A percentile compares a stretch with the other conserved stretches of the same genome.
phyloP scores from a whole-genome alignment of 306 rosid species.

The Neltuma alba region DNA sequence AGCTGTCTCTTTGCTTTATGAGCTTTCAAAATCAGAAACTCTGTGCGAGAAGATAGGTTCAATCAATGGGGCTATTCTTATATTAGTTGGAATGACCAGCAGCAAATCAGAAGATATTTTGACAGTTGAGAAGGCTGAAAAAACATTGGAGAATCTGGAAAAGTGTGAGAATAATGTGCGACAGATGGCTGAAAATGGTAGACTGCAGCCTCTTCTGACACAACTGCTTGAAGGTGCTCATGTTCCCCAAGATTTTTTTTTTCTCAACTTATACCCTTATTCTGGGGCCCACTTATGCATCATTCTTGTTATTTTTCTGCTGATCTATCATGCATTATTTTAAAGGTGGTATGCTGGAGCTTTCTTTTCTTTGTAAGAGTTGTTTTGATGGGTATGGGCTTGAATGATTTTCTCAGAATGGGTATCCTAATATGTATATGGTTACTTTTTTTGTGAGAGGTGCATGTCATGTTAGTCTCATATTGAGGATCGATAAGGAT shows the following conservation, averaged over 20 bases:
- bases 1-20: slow-evolving; percentile 91
- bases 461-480: slow-evolving; percentile 19
- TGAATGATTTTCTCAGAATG: slow-evolving; percentile 16
- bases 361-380: slow-evolving; percentile 9
- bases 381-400: slow-evolving; percentile 9
- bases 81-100: slow-evolving; percentile 94
- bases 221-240: slow-evolving; percentile 87
- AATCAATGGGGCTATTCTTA: slow-evolving; percentile 88
- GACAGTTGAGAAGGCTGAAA: slow-evolving; percentile 78
- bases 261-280: background rate
- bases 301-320: slow-evolving; percentile 19
- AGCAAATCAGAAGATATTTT: slow-evolving; percentile 84
- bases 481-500: slow-evolving; percentile 21
- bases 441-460: background rate
- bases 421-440: slow-evolving; percentile 3
- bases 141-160: slow-evolving; percentile 83
- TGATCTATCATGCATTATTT: slow-evolving; percentile 2
- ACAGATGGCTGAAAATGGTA: slow-evolving; percentile 95
- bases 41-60: slow-evolving; percentile 94
- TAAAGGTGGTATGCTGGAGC: slow-evolving; percentile 15
- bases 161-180: slow-evolving; percentile 82
- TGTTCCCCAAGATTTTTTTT: slow-evolving; percentile 21
- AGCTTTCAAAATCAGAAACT: slow-evolving; percentile 85
- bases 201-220: slow-evolving; percentile 83
- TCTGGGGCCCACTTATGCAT: slow-evolving; percentile 18